Evolutionary conservation across 352 stramenopile species (phyloP), one percentile per base, ranked within the genome.

Genomic region (Globisporangium paddicum): DNA sequence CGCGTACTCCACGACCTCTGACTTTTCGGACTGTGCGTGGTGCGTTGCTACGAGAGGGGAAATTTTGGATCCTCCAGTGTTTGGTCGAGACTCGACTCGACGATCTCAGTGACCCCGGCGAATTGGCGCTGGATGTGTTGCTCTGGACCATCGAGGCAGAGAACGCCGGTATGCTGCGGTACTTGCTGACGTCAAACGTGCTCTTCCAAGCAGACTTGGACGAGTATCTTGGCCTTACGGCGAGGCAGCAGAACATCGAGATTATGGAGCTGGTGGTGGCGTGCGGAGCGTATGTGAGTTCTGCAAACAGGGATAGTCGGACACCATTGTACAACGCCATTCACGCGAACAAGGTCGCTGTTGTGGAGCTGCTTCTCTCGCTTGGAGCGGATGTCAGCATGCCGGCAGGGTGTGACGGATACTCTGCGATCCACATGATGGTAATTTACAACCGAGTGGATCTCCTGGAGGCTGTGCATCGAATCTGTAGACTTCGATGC

Each of bases 381-480:
- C 48, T 54, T 37, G 48, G 48, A 26, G 30, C 48, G 1, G 48
- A 54, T 14, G 48, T 41, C 7, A 54, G 26, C 26, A 25, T 30
- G 48, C 6, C n/a, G 5, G 28, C 47, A 6, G 28, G 3, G 3
- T 6, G 28, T 32, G 28, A 32, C 28, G 32, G 26, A 7, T 30
- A 46, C 23, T 46, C 50, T 10, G 32, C 50, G 11, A 46, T 56
- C 25, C 34, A 56, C 34, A 16, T 14, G 5, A 56, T 56, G 50
- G 50, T 21, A 14, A 1, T 3, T 3, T 19, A 19, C 2, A 34
- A 21, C 10, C 21, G 34, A 3, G 9, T 44, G 5, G 50, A 56
- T 7, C 2, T 46, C 21, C 34, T 56, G 19, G 1, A 34, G 32
- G 1, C n/a, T 18, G 34, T 56, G 34, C 34, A 32, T 2, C 35